These are phyloP conservation scores for Nothomitra cinnamomea DNA, from an alignment of 2,329 filamentous ascomycete species.

Conservation along the genomic window DNA sequence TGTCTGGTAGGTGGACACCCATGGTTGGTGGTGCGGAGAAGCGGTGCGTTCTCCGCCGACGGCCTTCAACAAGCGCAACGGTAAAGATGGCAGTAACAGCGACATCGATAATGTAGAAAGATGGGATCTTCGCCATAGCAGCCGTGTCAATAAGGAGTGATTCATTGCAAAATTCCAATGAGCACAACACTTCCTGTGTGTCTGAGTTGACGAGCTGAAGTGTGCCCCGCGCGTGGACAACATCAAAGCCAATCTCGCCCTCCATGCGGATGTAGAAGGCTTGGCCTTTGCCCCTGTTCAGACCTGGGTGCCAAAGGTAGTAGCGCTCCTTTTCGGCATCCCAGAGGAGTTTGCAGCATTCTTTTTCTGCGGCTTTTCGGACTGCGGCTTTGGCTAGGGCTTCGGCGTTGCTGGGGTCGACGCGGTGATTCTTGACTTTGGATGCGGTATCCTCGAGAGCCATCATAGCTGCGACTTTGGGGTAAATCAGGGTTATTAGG, in stretches of 20 bases:
- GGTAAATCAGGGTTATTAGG: slow-evolving; percentile 28
- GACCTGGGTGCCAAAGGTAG: slow-evolving; percentile 28
- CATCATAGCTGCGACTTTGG: slow-evolving; percentile 30
- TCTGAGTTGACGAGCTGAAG: slow-evolving; percentile 3
- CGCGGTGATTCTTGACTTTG: slow-evolving; percentile 22
- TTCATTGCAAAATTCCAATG: slow-evolving; percentile 25
- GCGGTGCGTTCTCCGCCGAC: slow-evolving; percentile 17
- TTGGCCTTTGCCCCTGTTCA: slow-evolving; percentile 16
- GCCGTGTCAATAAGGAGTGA: slow-evolving; percentile 24
- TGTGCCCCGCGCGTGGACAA: slow-evolving; percentile 17
- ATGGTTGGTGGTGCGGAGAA: slow-evolving; percentile 1
- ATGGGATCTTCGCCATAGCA: slow-evolving; percentile 25
- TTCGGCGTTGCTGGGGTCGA: slow-evolving; percentile 24
- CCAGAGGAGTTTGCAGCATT: slow-evolving; percentile 29
- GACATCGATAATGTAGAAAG: slow-evolving; percentile 30
- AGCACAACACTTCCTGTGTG: slow-evolving; percentile 20
- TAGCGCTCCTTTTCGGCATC: slow-evolving; percentile 24
- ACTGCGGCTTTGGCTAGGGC: slow-evolving; percentile 28
- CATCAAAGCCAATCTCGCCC: slow-evolving; percentile 20
- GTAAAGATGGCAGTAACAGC: slow-evolving; percentile 28
- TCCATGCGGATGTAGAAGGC: slow-evolving; percentile 17
- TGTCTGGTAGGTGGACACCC: background rate
- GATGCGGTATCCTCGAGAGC: slow-evolving; percentile 29
- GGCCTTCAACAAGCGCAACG: slow-evolving; percentile 26
- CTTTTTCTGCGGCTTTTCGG: slow-evolving; percentile 25